Base-by-base conservation (phyloP, 345 rosid species). In the Moringa oleifera region DNA sequence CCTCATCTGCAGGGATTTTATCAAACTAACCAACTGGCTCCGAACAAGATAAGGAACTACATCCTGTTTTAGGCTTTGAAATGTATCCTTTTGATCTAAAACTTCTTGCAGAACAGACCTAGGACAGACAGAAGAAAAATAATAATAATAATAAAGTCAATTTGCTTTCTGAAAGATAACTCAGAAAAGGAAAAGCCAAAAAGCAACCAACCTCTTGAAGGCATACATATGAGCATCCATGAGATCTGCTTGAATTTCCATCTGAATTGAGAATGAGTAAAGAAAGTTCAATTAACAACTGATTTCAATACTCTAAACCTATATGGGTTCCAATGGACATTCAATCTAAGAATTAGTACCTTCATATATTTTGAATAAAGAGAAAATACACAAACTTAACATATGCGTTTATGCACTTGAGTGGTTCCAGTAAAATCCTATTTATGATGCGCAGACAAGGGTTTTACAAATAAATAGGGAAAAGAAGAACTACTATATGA, bases 181-280 rank as follows among this genome's bases (percentile, higher is more conserved):
- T 55, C 31, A 47, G 23, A 68, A 33, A 33, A 53, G 65, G 45
- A 53, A 61, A 59, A 67, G 50, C 21, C 20, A 51, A 59, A 66
- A 53, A n/a, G 21, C 23, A 33, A 54, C 82, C 61, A 71, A 94
- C 99, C 96, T 86, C 79, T 88, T 94, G 84, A 94, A 90, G 36
- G 99, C 97, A 65, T 94, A 94, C 83, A 94, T 68, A 84, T 94
- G 95, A 65, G 89, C 86, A 81, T 94, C 99, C 88, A 94, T 80
- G 70, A 94, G 89, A 90, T 94, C 99, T 63, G 90, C 83, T 73
- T 79, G 84, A 56, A 90, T 74, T 71, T 94, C 99, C 96, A 94
- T 88, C 99, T 94, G 74, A 49, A 79, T 61, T 51, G 37, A 68
- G 72, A 20, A 49, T 52, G 68, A 71, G 20, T 72, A 62, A 50